Evolutionary conservation across 257 asterid species (phyloP), one percentile per base, ranked within the genome.

Genomic region (Galeopsis tetrahit): DNA sequence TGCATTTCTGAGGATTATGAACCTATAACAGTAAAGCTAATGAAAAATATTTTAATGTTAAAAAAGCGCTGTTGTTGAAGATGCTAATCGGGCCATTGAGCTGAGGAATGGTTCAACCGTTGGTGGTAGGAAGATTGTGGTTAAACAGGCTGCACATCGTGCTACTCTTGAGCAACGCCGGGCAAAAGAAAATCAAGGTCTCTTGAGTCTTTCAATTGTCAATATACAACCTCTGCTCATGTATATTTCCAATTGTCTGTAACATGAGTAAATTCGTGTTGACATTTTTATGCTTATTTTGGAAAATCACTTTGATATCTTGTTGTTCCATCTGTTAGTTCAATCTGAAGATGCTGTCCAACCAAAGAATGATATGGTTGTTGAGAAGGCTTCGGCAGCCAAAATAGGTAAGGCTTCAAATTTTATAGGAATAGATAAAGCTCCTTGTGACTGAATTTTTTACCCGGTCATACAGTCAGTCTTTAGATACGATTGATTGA

Each of bases 61-160:
- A 63, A 77, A 2, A 15, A 95, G 99, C 76, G 98, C 99, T 63
- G 75, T 85, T 42, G 82, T 87, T 73, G 97, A 88, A 60, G 96
- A 92, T 75, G 96, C 99, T 78, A 85, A 80, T 68, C 91, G 91
- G 63, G 89, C 96, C 46, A 80, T 90, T 72, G 98, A 92, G 86
- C 82, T 86, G 75, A 95, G 89, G 75, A 90, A 95, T 72, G 91
- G 93, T 35, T 86, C 91, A 4, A 66, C 66, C 69, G 81, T 87
- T 78, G 97, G 97, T 67, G 96, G 98, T 74, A 79, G 96, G 75
- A 92, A 88, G 76, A 77, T 95, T 70, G 87, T 87, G 6, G 99
- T 87, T 62, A 90, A 92, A 79, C 97, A 81, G 71, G 99, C 99
- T 66, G 78, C 64, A 58, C 97, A 90, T 40, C 97, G 97, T 64